Evolutionary conservation across 2,329 filamentous ascomycete genomes (phyloP), one percentile per base, ranked within the genome.

Genomic region (Clonostachys rhizophaga): DNA sequence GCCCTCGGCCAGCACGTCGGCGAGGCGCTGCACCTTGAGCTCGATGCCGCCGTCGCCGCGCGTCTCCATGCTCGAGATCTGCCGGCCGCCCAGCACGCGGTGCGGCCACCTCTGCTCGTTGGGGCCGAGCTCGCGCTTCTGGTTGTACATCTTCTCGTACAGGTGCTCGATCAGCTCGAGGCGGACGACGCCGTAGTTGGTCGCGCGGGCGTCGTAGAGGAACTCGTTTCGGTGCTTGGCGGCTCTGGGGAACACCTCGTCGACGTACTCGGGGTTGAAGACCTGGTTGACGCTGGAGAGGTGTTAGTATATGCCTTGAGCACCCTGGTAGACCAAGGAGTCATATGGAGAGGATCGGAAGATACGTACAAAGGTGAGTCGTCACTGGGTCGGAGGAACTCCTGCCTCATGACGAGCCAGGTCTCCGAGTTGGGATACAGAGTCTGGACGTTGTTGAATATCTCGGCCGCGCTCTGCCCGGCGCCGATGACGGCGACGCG

Each of bases 161-260:
- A 97, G 80, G 48, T 86, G 81, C 66, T 97, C 92, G 49, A 97
- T 88, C 44, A 97, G 79, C 54, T 89, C 82, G n/a, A 96, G 79
- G 8, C 92, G 84, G 5, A 99, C 92, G 5, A 97, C 92, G 45
- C 90, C 88, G 65, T 97, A 97, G 72, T 97, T 97, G 50, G 92
- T 97, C 33, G 83, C 84, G 50, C 87, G 86, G 55, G 95, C 89
- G 45, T 84, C 83, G 14, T 75, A 69, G 45, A 96, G 63, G 34
- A 81, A 61, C 51, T 67, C 65, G 49, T 76, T 71, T 43, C 91
- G 86, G 51, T 84, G 74, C 41, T 75, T 71, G 2, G 83, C 69
- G 1, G 85, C 73, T 54, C 85, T 83, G 43, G 79, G 71, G 71
- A 84, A 96, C 55, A 95, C 80, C 41, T 75, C 75, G 63, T 95